phyloP scores from a whole-genome alignment of 139 green algal genomes.

The Pedinophyceae sp. region DNA sequence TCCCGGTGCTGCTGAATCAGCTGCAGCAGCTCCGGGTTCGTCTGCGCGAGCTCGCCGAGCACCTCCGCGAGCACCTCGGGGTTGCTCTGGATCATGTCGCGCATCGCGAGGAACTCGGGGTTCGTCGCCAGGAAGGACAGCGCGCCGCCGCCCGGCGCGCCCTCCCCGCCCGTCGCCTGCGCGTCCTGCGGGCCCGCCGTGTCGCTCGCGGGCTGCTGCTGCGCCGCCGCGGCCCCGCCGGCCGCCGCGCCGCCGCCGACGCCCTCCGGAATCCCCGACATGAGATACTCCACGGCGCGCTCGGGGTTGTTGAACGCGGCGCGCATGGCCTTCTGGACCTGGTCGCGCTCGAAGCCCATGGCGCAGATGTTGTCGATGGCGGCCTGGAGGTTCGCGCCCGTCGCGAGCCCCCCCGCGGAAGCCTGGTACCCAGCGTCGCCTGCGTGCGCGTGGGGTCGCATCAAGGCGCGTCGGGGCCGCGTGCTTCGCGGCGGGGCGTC shows the following conservation, averaged over 20 bases:
- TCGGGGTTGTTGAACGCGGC: conserved; percentile 99
- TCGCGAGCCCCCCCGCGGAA: background rate
- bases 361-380: conserved; percentile 50
- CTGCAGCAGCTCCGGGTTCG: conserved; percentile 43
- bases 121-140: conserved; percentile 65
- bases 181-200: too few species aligned
- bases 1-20: conserved; percentile 48
- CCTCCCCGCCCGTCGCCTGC: conserved; percentile 19
- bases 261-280: conserved; percentile 79
- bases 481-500: background rate
- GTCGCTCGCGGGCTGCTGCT: background rate
- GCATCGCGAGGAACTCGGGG: conserved; percentile 73
- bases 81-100: conserved; percentile 72
- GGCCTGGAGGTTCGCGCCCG: background rate
- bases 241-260: background rate
- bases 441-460: background rate
- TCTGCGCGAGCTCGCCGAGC: conserved; percentile 35
- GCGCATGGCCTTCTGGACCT: conserved; percentile 9
- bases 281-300: conserved; percentile 96
- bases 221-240: too few species aligned
- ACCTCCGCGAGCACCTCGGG: conserved; percentile 51
- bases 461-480: background rate
- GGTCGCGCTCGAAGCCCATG: conserved; percentile 74
- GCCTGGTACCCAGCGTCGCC: background rate
- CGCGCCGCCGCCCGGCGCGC: conserved; percentile 13